phyloP scores from a whole-genome alignment of 148 eudicot species.

The Chenopodium album region DNA sequence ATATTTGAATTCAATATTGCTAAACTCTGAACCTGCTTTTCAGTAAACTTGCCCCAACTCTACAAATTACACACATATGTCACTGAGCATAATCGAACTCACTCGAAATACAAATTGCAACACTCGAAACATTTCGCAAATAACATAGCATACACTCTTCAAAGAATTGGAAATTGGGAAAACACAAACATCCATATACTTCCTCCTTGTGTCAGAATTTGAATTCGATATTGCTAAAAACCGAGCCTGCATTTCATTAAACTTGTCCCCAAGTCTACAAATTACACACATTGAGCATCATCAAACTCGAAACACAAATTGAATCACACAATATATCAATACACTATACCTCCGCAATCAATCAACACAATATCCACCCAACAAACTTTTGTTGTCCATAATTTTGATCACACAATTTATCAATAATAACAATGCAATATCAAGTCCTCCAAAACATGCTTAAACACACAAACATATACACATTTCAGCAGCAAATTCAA shows the following conservation, averaged over 20 bases:
- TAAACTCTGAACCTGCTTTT: not conserved
- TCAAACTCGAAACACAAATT: not conserved
- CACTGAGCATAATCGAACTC: not conserved
- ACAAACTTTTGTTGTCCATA: not conserved
- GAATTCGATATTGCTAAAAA: not conserved
- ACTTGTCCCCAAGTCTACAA: not conserved
- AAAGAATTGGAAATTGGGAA: not conserved
- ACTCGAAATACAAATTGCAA: not conserved
- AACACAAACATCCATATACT: not conserved
- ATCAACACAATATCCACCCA: not conserved
- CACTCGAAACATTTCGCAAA: not conserved
- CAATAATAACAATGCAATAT: not conserved
- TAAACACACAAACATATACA: no score
- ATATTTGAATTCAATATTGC: not conserved
- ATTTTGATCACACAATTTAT: no score
- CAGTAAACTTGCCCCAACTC: not conserved
- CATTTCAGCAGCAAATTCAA: not conserved
- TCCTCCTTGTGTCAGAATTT: no score
- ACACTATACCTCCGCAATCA: not conserved
- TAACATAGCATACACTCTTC: not conserved
- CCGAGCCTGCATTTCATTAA: not conserved
- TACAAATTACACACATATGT: not conserved
- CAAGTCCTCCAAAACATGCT: not conserved
- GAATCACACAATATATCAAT: not conserved
- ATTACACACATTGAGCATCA: not conserved